Conservation (phyloP, 2,329 filamentous ascomycete genomes). For the Periconia digitata region DNA sequence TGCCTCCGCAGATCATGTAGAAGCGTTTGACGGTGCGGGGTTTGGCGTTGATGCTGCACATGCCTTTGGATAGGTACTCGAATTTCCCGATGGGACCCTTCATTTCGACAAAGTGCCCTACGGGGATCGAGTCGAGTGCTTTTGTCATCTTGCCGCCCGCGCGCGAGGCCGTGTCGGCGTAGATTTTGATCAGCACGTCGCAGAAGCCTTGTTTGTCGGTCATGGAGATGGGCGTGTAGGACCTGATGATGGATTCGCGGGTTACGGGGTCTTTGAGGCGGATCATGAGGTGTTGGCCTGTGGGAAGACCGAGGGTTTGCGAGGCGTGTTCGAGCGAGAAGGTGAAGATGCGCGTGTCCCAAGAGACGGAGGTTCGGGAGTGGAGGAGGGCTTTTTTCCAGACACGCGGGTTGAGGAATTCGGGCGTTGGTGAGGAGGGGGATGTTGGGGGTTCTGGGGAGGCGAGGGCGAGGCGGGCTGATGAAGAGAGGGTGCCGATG, state of each 20-base stretch:
- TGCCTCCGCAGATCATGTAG: slow-evolving; percentile 85
- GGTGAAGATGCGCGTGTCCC: slow-evolving; percentile 78
- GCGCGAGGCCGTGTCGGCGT: slow-evolving; percentile 60
- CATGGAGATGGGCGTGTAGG: slow-evolving; percentile 83
- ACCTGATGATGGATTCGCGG: slow-evolving; percentile 73
- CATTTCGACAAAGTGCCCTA: slow-evolving; percentile 77
- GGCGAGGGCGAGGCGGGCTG: slow-evolving; percentile 58
- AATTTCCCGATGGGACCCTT: slow-evolving; percentile 89
- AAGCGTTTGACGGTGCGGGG: slow-evolving; percentile 65
- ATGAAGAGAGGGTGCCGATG: slow-evolving; percentile 72
- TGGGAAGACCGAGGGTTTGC: slow-evolving; percentile 74
- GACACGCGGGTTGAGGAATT: slow-evolving; percentile 70
- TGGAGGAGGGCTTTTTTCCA: slow-evolving; percentile 76
- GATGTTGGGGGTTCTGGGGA: slow-evolving; percentile 46
- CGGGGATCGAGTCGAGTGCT: slow-evolving; percentile 70
- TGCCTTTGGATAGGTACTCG: slow-evolving; percentile 70
- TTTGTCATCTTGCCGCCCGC: slow-evolving; percentile 80
- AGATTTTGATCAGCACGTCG: slow-evolving; percentile 81
- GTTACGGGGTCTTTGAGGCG: slow-evolving; percentile 72
- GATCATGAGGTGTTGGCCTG: slow-evolving; percentile 86
- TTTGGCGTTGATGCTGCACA: slow-evolving; percentile 62
- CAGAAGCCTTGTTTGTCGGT: slow-evolving; percentile 62
- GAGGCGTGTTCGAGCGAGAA: slow-evolving; percentile 73
- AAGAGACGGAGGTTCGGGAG: slow-evolving; percentile 69
- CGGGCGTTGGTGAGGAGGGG: slow-evolving; percentile 52